Evolutionary conservation across 371 early-diverging fungal species (phyloP).

Genomic region (Mortierella sp.): DNA sequence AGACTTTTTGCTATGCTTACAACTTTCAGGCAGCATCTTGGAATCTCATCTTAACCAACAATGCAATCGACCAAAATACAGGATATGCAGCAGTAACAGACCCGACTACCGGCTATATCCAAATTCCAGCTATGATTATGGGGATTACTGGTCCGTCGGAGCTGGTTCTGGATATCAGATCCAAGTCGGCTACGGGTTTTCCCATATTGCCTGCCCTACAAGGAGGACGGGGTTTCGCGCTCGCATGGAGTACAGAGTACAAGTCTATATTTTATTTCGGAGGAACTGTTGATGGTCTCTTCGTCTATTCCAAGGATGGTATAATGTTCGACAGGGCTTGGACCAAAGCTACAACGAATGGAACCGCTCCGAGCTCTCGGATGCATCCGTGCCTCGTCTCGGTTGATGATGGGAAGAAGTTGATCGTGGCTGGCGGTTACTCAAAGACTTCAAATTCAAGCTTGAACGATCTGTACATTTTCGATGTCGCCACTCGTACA

Average conservation of each 20-base stretch:
- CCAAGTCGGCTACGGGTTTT: background rate
- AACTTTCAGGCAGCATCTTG: too few relatives aligned
- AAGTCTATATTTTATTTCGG: background rate
- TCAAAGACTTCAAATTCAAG: background rate
- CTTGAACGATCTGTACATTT: conserved; percentile 20
- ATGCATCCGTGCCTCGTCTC: conserved; percentile 9
- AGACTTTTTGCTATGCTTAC: too few relatives aligned
- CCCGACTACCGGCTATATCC: too few relatives aligned
- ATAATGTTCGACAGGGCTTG: too few relatives aligned
- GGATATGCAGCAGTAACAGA: too few relatives aligned
- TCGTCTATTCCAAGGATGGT: conserved; percentile 1
- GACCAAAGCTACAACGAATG: background rate
- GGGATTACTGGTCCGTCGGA: background rate
- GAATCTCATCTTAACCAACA: too few relatives aligned
- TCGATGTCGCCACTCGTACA: conserved; percentile 20
- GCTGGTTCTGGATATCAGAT: background rate
- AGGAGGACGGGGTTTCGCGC: background rate
- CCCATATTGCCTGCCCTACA: background rate
- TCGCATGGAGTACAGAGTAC: conserved; percentile 6
- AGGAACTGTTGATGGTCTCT: background rate
- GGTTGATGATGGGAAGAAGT: conserved; percentile 11
- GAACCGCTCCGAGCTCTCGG: background rate
- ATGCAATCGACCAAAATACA: too few relatives aligned
- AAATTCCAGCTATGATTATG: background rate
- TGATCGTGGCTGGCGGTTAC: conserved; percentile 29